phyloP scores from a whole-genome alignment of 345 rosid species.

The Ceriops decandra region DNA sequence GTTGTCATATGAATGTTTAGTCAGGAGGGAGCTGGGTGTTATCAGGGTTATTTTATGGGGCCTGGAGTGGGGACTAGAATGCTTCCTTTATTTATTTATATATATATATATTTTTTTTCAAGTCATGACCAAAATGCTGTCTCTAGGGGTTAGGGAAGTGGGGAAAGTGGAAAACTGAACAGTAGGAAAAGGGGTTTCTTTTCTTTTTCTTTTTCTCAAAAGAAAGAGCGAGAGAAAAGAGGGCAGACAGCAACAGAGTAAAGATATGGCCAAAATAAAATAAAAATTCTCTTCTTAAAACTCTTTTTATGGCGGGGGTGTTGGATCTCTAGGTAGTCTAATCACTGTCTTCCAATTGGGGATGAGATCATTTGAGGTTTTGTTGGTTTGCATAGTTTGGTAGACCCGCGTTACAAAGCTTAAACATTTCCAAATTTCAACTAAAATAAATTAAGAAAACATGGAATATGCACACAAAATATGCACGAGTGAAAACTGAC shows the following conservation, averaged over 20 bases:
- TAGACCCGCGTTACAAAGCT: no score
- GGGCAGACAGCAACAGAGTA: slow-evolving; percentile 1
- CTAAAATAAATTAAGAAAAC: no score
- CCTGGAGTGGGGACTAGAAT: no score
- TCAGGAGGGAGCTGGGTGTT: no score
- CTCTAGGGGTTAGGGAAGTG: slow-evolving; percentile 58
- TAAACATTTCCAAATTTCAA: no score
- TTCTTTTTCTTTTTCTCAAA: slow-evolving; percentile 18
- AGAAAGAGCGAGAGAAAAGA: slow-evolving; percentile 3
- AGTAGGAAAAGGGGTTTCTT: slow-evolving; percentile 38
- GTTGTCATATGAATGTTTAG: no score
- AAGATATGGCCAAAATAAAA: background rate
- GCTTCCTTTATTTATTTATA: background rate
- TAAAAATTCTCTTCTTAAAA: background rate
- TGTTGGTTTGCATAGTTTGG: no score
- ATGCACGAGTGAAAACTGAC: no score
- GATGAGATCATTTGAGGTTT: background rate
- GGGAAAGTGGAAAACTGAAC: slow-evolving; percentile 60
- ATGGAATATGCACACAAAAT: no score
- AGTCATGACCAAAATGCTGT: slow-evolving; percentile 25
- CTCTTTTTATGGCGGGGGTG: background rate
- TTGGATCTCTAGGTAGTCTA: background rate
- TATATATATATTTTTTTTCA: slow-evolving; percentile 14
- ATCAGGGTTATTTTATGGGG: no score
- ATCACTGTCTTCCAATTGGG: background rate